These are phyloP conservation scores for Trifolium fragiferum DNA, from an alignment of 306 rosid species.

Conservation along the genomic window DNA sequence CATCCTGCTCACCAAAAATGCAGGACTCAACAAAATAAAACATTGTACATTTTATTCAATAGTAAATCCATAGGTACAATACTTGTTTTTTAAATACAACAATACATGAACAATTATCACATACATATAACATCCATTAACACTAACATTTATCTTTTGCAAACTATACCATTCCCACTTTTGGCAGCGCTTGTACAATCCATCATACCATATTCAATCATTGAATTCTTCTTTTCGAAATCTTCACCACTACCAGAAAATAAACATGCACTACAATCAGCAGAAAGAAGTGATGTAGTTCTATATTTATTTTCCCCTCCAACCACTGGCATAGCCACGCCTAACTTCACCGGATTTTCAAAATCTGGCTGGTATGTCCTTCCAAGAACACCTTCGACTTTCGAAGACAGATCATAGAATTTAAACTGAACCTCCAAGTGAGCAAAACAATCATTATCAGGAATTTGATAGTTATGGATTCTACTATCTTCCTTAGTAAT, in stretches of 20 bases:
- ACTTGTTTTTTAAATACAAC: no score
- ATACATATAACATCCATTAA: no score
- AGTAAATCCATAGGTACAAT: no score
- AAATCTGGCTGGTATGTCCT: conserved; percentile 87
- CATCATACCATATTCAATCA: conserved; percentile 49
- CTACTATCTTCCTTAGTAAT: conserved; percentile 79
- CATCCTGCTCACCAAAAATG: no score
- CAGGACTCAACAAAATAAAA: no score
- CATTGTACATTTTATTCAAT: no score
- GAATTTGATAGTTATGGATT: conserved; percentile 76
- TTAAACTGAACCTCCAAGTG: conserved; percentile 89
- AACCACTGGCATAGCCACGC: conserved; percentile 82
- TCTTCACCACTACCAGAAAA: conserved; percentile 45
- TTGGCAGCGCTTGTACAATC: conserved; percentile 62
- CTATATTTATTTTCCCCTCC: conserved; percentile 81
- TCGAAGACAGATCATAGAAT: conserved; percentile 62
- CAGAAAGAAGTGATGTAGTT: conserved; percentile 72
- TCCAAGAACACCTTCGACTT: conserved; percentile 87
- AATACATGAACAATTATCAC: no score
- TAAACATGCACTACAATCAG: conserved; percentile 61
- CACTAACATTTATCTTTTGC: conserved; percentile 24
- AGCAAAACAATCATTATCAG: conserved; percentile 70
- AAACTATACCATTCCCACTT: conserved; percentile 80
- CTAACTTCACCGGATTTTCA: conserved; percentile 68
- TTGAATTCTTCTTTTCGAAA: conserved; percentile 28